Conservation (phyloP, 768 basidiomycete species). For the Amanita pallidorosea region DNA sequence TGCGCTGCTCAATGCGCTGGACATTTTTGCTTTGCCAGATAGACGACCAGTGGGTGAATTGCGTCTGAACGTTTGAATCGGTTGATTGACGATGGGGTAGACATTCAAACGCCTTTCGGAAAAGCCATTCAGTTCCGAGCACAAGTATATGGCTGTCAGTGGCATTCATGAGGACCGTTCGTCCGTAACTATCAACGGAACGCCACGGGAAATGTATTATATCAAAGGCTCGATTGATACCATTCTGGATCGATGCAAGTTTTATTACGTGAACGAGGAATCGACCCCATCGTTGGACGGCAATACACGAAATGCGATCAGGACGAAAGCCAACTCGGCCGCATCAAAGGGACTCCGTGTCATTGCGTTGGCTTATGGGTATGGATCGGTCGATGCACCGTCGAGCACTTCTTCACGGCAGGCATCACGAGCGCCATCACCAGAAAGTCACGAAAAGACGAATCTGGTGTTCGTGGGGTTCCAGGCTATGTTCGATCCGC, state of each 20-base stretch:
- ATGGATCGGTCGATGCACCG: conserved; percentile 40
- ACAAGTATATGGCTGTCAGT: conserved; percentile 87
- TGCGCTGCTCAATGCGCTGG: conserved; percentile 74
- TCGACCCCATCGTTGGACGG: conserved; percentile 75
- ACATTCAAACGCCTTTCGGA: conserved; percentile 66
- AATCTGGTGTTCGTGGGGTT: conserved; percentile 87
- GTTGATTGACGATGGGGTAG: conserved; percentile 23
- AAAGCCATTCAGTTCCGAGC: conserved; percentile 86
- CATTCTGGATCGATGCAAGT: conserved; percentile 76
- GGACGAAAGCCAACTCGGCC: conserved; percentile 57
- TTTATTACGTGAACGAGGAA: conserved; percentile 84
- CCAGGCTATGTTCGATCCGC: conserved; percentile 93
- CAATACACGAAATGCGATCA: conserved; percentile 55
- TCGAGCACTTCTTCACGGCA: conserved; percentile 17
- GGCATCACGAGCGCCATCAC: conserved; percentile 19
- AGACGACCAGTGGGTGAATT: conserved; percentile 48
- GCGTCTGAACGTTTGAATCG: background rate
- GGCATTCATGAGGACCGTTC: conserved; percentile 46
- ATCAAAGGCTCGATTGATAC: conserved; percentile 89
- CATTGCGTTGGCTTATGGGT: conserved; percentile 87
- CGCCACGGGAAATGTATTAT: conserved; percentile 68
- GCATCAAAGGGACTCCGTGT: conserved; percentile 76
- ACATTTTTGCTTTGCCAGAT: conserved; percentile 56
- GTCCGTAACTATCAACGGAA: conserved; percentile 17
- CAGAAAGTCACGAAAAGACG: conserved; percentile 20